Evolutionary conservation across 1,284 basidiomycete species (phyloP).

Genomic region (Ganoderma meredithae): DNA sequence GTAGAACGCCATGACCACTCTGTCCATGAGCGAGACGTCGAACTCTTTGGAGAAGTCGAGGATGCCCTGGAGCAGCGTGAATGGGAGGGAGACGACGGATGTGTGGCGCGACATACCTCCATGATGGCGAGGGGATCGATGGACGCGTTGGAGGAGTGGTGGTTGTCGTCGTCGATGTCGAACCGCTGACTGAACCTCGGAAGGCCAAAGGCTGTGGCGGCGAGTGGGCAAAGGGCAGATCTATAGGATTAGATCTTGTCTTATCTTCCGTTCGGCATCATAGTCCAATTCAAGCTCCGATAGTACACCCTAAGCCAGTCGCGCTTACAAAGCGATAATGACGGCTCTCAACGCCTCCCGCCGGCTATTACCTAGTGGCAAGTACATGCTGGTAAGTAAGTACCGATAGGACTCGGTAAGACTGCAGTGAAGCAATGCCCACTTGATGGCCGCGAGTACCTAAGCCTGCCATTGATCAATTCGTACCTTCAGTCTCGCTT

Average conservation of each 20-base stretch:
- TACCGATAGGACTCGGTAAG: background rate
- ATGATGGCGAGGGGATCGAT: conserved; percentile 42
- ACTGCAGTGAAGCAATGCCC: conserved; percentile 7
- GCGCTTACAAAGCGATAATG: conserved; percentile 21
- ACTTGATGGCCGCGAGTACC: background rate
- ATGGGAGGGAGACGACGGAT: background rate
- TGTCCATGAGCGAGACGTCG: conserved; percentile 45
- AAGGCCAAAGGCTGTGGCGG: conserved; percentile 36
- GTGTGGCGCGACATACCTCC: conserved; percentile 44
- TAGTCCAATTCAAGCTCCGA: conserved; percentile 26
- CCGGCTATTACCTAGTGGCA: conserved; percentile 15
- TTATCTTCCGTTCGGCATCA: conserved; percentile 24
- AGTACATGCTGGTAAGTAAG: background rate
- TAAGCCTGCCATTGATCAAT: background rate
- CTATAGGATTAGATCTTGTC: conserved; percentile 34
- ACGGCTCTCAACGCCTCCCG: conserved; percentile 9
- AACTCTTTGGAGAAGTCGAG: conserved; percentile 45
- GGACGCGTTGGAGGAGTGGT: conserved; percentile 35
- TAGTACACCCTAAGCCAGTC: conserved; percentile 12
- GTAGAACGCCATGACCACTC: conserved; percentile 42
- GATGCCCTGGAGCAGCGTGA: conserved; percentile 38
- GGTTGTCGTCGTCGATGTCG: conserved; percentile 41
- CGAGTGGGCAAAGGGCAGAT: conserved; percentile 52
- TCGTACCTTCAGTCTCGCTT: background rate
- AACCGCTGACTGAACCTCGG: conserved; percentile 36